Conservation (phyloP, 2,329 filamentous ascomycete genomes). For the Ophidiomyces ophidiicola region DNA sequence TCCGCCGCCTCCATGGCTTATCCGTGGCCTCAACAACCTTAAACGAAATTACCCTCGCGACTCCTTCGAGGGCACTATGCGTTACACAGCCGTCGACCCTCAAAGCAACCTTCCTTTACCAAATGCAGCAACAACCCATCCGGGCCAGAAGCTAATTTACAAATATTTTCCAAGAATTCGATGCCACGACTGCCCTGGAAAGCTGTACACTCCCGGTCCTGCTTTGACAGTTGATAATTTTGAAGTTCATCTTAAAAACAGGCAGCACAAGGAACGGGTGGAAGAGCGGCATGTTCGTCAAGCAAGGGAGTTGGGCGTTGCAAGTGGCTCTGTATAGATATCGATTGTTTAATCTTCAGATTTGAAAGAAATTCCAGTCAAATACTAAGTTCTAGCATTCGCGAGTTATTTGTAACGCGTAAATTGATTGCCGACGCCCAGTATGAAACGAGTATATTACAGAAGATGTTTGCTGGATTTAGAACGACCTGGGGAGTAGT, state of each 20-base stretch:
- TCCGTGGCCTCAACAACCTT: conserved; percentile 58
- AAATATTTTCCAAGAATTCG: conserved; percentile 81
- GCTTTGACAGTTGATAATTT: conserved; percentile 81
- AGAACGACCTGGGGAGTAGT: too few relatives aligned
- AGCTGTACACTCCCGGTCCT: conserved; percentile 83
- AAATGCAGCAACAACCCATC: conserved; percentile 38
- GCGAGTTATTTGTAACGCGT: too few relatives aligned
- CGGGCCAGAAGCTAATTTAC: conserved; percentile 55
- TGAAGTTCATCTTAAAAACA: conserved; percentile 80
- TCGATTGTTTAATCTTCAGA: too few relatives aligned
- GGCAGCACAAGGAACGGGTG: conserved; percentile 62
- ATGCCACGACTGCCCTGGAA: conserved; percentile 84
- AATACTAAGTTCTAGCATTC: too few relatives aligned
- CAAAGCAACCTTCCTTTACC: conserved; percentile 55
- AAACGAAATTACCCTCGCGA: conserved; percentile 62
- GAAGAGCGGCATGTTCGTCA: conserved; percentile 37
- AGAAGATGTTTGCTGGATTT: too few relatives aligned
- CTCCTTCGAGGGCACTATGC: conserved; percentile 81
- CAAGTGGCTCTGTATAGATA: not conserved
- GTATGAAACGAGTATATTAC: too few relatives aligned
- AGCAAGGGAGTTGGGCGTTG: conserved; percentile 3
- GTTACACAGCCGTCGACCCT: conserved; percentile 68
- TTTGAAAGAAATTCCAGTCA: too few relatives aligned
- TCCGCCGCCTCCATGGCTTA: conserved; percentile 76
- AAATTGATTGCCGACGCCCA: too few relatives aligned